Conservation (phyloP, 495 filamentous ascomycete species). For the Hypoxylon lenormandii region DNA sequence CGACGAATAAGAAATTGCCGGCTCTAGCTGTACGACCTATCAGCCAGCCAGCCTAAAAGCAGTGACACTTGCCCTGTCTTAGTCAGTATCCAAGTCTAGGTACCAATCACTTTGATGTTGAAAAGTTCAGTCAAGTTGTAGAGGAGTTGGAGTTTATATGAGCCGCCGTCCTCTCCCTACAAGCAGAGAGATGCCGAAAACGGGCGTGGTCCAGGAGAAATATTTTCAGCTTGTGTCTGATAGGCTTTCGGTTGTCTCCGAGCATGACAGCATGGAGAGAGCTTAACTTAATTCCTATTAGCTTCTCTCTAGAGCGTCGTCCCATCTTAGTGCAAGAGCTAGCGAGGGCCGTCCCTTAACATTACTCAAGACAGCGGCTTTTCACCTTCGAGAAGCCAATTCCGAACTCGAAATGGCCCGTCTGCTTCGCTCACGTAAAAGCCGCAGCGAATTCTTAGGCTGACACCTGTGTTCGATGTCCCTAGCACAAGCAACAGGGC, state of each 20-base stretch:
- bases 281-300: not conserved
- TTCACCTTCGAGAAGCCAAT: not conserved
- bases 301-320: not conserved
- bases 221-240: not conserved
- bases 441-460: not conserved
- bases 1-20: slow-evolving; percentile 34
- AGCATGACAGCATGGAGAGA: not conserved
- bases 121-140: slow-evolving; percentile 3
- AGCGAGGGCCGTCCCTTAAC: not conserved
- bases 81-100: slow-evolving; percentile 11
- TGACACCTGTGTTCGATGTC: not conserved
- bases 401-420: not conserved
- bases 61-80: slow-evolving; percentile 15
- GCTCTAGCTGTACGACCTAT: slow-evolving; percentile 25
- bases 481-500: not conserved
- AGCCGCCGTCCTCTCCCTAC: not conserved
- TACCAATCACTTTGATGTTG: not conserved
- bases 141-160: not conserved
- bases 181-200: not conserved
- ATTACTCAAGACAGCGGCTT: not conserved
- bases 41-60: slow-evolving; percentile 16
- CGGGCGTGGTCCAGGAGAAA: not conserved
- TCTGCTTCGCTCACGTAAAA: not conserved
- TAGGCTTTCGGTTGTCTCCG: slow-evolving; percentile 1
- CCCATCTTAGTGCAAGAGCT: not conserved